Conservation (phyloP, 2,329 filamentous ascomycete genomes). For the Colletotrichum lupini region DNA sequence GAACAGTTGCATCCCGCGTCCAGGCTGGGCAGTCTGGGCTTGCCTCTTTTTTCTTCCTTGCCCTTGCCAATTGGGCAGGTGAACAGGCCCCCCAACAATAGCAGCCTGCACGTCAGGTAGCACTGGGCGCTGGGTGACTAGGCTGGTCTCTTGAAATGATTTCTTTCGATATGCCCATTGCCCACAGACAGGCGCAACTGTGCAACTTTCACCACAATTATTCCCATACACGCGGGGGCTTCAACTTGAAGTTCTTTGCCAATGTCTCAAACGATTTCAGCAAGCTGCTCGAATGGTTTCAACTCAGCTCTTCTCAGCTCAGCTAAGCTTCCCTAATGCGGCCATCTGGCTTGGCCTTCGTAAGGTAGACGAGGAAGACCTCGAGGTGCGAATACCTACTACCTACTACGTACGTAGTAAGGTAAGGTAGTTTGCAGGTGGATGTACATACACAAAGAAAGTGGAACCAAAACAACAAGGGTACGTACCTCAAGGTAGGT, state of each 20-base stretch:
- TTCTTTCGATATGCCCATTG: background rate
- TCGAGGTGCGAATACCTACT: background rate
- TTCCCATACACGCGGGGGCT: background rate
- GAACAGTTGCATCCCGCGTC: background rate
- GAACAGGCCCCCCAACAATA: background rate
- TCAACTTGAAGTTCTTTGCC: background rate
- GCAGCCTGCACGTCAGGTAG: conserved; percentile 2
- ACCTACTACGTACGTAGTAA: no score
- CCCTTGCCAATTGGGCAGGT: conserved; percentile 3
- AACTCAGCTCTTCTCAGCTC: background rate
- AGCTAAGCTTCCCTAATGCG: background rate
- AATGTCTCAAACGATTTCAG: background rate
- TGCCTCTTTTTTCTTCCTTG: background rate
- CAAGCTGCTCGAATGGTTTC: background rate
- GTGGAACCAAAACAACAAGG: background rate
- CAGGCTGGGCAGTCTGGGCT: background rate
- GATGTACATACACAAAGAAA: conserved; percentile 6
- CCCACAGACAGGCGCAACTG: background rate
- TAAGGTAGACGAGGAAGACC: background rate
- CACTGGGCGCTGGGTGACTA: background rate
- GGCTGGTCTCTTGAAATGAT: background rate
- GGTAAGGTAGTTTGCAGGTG: no score
- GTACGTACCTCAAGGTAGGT: background rate
- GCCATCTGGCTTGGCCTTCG: background rate
- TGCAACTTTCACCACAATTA: background rate